phyloP scores from a whole-genome alignment of 2,329 filamentous ascomycete species.

The Xylariaceae sp. region DNA sequence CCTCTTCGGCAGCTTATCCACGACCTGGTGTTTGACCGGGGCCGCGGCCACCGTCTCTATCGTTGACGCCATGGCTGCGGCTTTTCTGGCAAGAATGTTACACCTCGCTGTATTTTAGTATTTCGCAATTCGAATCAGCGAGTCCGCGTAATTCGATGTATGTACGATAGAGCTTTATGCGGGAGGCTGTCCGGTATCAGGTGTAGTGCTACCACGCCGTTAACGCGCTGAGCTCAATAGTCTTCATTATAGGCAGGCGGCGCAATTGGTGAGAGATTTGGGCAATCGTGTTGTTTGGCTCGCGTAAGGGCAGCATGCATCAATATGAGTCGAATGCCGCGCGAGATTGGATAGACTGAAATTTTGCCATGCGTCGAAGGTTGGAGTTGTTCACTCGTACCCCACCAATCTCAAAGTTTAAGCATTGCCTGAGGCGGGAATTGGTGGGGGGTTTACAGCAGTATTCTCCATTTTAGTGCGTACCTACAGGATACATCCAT shows the following conservation, averaged over 20 bases:
- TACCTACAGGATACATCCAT: neutral
- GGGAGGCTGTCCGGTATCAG: neutral
- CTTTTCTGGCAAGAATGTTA: too few species aligned
- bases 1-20: slow-evolving; percentile 82
- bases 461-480: too few species aligned
- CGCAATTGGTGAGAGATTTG: neutral
- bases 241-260: slow-evolving; percentile 16
- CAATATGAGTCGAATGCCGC: too few species aligned
- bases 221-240: neutral
- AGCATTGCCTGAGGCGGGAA: neutral
- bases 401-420: slow-evolving; percentile 24
- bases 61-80: slow-evolving; percentile 24
- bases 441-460: too few species aligned
- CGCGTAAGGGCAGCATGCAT: too few species aligned
- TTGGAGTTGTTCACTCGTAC: slow-evolving; percentile 27
- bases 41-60: slow-evolving; percentile 27
- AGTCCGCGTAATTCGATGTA: too few species aligned
- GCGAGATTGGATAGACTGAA: too few species aligned
- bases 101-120: too few species aligned
- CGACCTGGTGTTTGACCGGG: slow-evolving; percentile 76
- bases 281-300: too few species aligned
- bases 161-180: too few species aligned
- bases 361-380: slow-evolving; percentile 10
- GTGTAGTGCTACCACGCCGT: slow-evolving; percentile 15
- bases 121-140: neutral